Conservation (phyloP, 2,329 filamentous ascomycete species). For the Botrytis squamosa region DNA sequence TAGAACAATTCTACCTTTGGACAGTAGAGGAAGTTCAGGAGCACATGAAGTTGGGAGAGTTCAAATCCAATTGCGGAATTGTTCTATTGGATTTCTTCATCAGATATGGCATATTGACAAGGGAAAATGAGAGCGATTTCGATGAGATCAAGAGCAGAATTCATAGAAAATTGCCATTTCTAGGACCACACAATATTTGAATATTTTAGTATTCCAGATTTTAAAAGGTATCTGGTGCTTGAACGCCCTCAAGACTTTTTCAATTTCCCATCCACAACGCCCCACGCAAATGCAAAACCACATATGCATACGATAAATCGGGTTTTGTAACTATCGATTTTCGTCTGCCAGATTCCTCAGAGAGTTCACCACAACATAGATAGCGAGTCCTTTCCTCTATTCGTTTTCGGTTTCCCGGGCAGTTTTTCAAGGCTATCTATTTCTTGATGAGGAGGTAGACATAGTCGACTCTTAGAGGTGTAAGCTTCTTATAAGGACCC, state of each 20-base stretch:
- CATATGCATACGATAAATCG: conserved; percentile 25
- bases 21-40: conserved; percentile 72
- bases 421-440: conserved; percentile 44
- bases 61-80: conserved; percentile 90
- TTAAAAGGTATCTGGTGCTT: conserved; percentile 17
- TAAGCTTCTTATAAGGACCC: conserved; percentile 94
- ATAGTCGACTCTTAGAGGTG: conserved; percentile 85
- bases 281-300: conserved; percentile 28
- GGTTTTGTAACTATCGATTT: not conserved
- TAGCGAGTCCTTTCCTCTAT: not conserved
- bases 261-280: conserved; percentile 34
- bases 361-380: conserved; percentile 1
- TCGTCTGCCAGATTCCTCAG: conserved; percentile 3
- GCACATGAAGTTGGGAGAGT: conserved; percentile 69
- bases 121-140: conserved; percentile 75
- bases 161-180: conserved; percentile 80
- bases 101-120: conserved; percentile 75
- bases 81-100: conserved; percentile 88
- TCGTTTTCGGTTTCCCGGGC: not conserved
- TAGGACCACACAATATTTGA: conserved; percentile 54
- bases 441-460: conserved; percentile 94
- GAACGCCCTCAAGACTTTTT: conserved; percentile 25
- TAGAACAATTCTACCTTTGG: conserved; percentile 78
- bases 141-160: conserved; percentile 72
- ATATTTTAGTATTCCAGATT: conserved; percentile 7